These are phyloP conservation scores for Stromatinia cepivora DNA, from an alignment of 2,329 filamentous ascomycete species.

Conservation along the genomic window DNA sequence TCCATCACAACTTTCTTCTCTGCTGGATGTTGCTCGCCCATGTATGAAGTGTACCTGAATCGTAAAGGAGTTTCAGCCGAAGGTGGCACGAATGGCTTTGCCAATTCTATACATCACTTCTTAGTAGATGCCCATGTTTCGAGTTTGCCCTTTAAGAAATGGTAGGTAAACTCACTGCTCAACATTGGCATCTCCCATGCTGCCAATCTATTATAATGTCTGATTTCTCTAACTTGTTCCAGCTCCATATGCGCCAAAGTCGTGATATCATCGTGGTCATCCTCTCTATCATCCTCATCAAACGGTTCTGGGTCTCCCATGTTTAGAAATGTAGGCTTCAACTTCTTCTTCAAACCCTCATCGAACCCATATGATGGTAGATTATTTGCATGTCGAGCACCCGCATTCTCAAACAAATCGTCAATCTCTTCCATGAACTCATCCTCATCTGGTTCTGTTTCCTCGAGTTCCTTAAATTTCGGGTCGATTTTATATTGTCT, in stretches of 20 bases:
- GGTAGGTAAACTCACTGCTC: constrained; percentile 62
- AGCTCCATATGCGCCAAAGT: constrained; percentile 82
- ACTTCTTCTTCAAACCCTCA: constrained; percentile 28
- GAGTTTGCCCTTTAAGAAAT: not conserved
- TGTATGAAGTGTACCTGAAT: constrained; percentile 95
- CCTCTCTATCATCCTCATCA: constrained; percentile 48
- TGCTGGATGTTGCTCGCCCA: constrained; percentile 90
- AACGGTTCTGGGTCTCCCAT: constrained; percentile 38
- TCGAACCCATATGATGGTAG: constrained; percentile 19
- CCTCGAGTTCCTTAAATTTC: constrained; percentile 24
- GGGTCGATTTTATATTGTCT: constrained; percentile 25
- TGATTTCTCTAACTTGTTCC: constrained; percentile 81
- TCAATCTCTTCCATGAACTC: constrained; percentile 20
- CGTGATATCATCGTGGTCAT: constrained; percentile 81
- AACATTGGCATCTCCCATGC: constrained; percentile 97
- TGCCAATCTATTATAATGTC: constrained; percentile 82
- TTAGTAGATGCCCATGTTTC: constrained; percentile 25
- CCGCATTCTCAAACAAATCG: constrained; percentile 18
- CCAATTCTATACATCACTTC: constrained; percentile 61
- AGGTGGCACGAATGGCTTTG: constrained; percentile 77
- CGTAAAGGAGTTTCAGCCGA: constrained; percentile 69
- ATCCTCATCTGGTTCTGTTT: constrained; percentile 21
- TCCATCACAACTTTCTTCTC: constrained; percentile 93
- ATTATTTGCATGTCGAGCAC: constrained; percentile 10
- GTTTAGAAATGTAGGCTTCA: constrained; percentile 41